Evolutionary conservation across 768 basidiomycete species (phyloP).

Genomic region (Termitomyces sp.): DNA sequence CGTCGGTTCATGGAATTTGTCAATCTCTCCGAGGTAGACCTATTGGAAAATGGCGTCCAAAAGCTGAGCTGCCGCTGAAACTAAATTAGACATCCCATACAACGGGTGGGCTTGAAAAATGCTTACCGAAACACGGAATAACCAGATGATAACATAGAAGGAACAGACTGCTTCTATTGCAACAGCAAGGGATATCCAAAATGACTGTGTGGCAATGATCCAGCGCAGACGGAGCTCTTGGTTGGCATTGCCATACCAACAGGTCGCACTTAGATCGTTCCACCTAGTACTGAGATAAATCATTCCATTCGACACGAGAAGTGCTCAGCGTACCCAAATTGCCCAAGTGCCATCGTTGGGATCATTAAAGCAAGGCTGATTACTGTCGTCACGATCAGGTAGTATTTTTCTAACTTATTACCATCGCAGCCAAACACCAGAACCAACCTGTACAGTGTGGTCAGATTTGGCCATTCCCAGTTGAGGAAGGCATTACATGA

Average conservation of each 20-base stretch:
- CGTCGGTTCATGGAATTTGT: neutral
- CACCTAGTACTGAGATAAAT: conserved; percentile 5
- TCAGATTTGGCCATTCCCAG: too few relatives aligned
- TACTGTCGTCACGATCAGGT: conserved; percentile 14
- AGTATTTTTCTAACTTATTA: conserved; percentile 22
- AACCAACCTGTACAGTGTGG: conserved; percentile 14
- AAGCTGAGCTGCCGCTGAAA: conserved; percentile 6
- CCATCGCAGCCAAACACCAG: conserved; percentile 21
- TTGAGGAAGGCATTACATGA: conserved; percentile 10
- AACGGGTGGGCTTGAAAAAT: neutral
- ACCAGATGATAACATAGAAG: conserved; percentile 14
- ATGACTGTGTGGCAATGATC: conserved; percentile 21
- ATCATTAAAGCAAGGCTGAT: conserved; percentile 11
- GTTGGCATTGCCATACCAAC: conserved; percentile 19
- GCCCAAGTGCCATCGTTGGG: conserved; percentile 14
- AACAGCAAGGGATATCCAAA: conserved; percentile 19
- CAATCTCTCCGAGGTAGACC: neutral
- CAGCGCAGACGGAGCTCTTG: conserved; percentile 13
- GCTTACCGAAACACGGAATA: conserved; percentile 16
- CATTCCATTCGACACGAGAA: neutral
- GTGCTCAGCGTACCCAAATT: conserved; percentile 18
- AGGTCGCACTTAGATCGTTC: conserved; percentile 14
- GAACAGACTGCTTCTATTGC: conserved; percentile 16
- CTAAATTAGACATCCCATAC: neutral
- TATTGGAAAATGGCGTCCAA: conserved; percentile 1